Percentiles rank a stretch among this genome's conserved stretches.
Conservation (phyloP, 2,329 filamentous ascomycete genomes). For the Phialemonium atrogriseum region DNA sequence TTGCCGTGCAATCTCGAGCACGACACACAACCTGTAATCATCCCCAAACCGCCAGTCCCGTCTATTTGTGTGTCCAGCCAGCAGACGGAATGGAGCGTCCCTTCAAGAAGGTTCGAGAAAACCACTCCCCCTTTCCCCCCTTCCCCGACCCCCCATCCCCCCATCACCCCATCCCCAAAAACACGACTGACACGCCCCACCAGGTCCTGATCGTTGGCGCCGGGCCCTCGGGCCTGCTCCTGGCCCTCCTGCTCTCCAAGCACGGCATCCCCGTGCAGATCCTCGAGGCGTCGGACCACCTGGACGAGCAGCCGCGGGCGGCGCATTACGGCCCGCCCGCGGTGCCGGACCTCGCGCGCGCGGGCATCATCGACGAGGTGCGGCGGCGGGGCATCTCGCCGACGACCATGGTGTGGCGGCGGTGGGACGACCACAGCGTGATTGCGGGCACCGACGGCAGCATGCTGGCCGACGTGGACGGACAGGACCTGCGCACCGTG, state of each 20-base stretch:
- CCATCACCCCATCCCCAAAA: no score
- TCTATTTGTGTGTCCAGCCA: no score
- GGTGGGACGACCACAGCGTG: slow-evolving; percentile 21
- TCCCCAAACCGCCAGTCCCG: no score
- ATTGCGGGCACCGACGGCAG: slow-evolving; percentile 28
- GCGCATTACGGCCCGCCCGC: slow-evolving; percentile 53
- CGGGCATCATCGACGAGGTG: slow-evolving; percentile 44
- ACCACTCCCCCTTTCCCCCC: background rate
- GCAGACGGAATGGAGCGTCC: slow-evolving; percentile 2
- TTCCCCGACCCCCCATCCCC: no score
- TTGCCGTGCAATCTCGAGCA: no score
- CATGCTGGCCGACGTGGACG: slow-evolving; percentile 26
- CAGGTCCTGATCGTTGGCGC: slow-evolving; percentile 40
- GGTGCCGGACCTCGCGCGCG: slow-evolving; percentile 48
- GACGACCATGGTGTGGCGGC: slow-evolving; percentile 31
- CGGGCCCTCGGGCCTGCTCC: slow-evolving; percentile 39
- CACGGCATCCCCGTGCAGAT: slow-evolving; percentile 43
- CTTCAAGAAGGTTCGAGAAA: slow-evolving; percentile 1
- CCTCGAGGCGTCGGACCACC: slow-evolving; percentile 43
- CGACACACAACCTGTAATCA: no score
- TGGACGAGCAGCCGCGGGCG: slow-evolving; percentile 53
- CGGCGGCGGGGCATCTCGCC: slow-evolving; percentile 27
- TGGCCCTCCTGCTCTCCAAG: slow-evolving; percentile 43
- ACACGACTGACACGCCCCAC: background rate
- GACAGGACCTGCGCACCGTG: slow-evolving; percentile 29